Conservation (phyloP, 257 asterid species). For the Salvia miltiorrhiza region DNA sequence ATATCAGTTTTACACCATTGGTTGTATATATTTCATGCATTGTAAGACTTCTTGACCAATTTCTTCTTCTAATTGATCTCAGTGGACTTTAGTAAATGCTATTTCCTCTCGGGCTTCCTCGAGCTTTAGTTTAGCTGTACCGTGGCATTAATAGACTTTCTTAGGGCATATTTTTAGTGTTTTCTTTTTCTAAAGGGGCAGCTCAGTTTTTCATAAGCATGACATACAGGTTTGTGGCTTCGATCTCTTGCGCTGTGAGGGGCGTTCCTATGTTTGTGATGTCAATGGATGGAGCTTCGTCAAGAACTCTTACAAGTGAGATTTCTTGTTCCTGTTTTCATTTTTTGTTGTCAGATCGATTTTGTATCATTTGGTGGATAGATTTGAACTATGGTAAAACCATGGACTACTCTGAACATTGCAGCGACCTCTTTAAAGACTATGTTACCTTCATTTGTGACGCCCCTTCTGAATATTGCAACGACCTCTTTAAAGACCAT, state of each 20-base stretch:
- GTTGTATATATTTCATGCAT: not conserved
- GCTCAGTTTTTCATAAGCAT: not conserved
- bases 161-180: not conserved
- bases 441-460: not conserved
- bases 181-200: not conserved
- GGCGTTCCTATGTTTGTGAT: conserved; percentile 96
- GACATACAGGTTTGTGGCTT: conserved; percentile 83
- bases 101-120: not conserved
- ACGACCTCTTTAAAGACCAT: not conserved
- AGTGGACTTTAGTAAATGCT: not conserved
- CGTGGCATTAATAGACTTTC: not conserved
- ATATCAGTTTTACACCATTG: not conserved
- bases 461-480: not conserved
- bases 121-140: not conserved
- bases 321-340: conserved; percentile 7
- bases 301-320: conserved; percentile 90
- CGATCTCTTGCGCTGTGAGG: conserved; percentile 96
- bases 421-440: not conserved
- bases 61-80: not conserved
- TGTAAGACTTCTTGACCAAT: not conserved
- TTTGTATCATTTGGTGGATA: not conserved
- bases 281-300: conserved; percentile 99
- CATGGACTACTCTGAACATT: not conserved
- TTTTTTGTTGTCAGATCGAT: not conserved
- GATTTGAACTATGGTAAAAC: not conserved